Conservation (phyloP, 495 filamentous ascomycete species). For the Parathielavia appendiculata region DNA sequence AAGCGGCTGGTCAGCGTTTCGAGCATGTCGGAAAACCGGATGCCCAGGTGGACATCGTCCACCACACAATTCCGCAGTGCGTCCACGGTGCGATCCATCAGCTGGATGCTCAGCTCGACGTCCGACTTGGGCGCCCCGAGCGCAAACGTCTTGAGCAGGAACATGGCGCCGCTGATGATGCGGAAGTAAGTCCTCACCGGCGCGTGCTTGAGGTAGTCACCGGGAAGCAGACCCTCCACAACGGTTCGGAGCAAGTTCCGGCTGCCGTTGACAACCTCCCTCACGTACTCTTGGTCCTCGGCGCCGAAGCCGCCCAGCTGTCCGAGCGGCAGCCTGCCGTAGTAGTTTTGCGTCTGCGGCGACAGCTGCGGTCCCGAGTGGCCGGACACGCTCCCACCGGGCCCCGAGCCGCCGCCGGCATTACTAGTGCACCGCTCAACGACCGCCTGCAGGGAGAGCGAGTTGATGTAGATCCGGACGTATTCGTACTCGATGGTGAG, state of each 20-base stretch:
- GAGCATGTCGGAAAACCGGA: conserved; percentile 87
- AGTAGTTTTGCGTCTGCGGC: conserved; percentile 54
- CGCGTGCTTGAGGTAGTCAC: conserved; percentile 81
- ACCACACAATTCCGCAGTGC: conserved; percentile 81
- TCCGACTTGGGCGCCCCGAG: conserved; percentile 87
- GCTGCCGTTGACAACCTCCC: conserved; percentile 81
- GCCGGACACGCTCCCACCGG: conserved; percentile 36
- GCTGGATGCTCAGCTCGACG: conserved; percentile 69
- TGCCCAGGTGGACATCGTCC: conserved; percentile 93
- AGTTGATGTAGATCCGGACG: conserved; percentile 87
- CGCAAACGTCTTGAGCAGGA: conserved; percentile 88
- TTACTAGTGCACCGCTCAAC: conserved; percentile 86
- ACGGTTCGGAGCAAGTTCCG: conserved; percentile 78
- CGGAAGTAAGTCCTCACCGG: conserved; percentile 92
- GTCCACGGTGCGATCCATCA: conserved; percentile 75
- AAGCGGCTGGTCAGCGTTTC: conserved; percentile 73
- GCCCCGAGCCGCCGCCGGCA: conserved; percentile 46
- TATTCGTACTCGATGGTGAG: conserved; percentile 89
- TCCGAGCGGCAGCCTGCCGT: conserved; percentile 50
- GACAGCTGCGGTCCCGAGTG: conserved; percentile 45
- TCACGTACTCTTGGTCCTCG: conserved; percentile 71
- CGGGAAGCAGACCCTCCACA: conserved; percentile 74
- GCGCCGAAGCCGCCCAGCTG: conserved; percentile 52
- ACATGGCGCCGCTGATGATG: conserved; percentile 91
- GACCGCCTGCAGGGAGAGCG: conserved; percentile 86